Percentiles rank a stretch among this genome's conserved stretches.
These are phyloP conservation scores for Saccharomycopsis javanensis DNA, from an alignment of 805 yeast species.

Conservation along the genomic window DNA sequence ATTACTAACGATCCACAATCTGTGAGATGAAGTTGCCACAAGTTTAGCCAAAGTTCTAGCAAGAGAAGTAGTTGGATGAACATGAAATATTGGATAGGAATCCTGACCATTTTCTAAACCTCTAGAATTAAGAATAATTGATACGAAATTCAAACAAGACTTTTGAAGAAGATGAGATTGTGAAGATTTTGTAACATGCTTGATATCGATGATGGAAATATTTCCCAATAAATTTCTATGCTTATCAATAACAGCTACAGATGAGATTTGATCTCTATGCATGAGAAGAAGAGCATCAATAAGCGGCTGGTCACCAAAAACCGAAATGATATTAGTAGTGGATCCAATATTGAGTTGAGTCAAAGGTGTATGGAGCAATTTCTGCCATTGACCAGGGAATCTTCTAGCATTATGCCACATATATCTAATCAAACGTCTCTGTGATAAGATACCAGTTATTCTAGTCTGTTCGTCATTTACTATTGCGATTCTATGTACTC, in stretches of 20 bases:
- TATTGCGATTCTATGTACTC: slow-evolving; percentile 90
- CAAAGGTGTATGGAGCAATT: slow-evolving; percentile 56
- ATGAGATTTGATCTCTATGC: slow-evolving; percentile 77
- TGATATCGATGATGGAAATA: slow-evolving; percentile 89
- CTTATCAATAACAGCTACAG: slow-evolving; percentile 86
- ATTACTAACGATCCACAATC: slow-evolving; percentile 76
- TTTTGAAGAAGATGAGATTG: slow-evolving; percentile 75
- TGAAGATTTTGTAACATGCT: slow-evolving; percentile 76
- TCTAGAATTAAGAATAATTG: slow-evolving; percentile 75
- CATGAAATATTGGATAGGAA: slow-evolving; percentile 94
- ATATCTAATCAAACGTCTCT: slow-evolving; percentile 74
- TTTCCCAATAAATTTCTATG: slow-evolving; percentile 74
- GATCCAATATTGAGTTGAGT: slow-evolving; percentile 68
- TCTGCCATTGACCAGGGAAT: slow-evolving; percentile 66
- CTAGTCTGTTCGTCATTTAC: slow-evolving; percentile 39
- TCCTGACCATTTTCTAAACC: slow-evolving; percentile 94
- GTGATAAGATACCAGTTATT: slow-evolving; percentile 80
- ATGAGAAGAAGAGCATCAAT: slow-evolving; percentile 80
- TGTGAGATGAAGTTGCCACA: slow-evolving; percentile 90
- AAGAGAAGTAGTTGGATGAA: slow-evolving; percentile 64
- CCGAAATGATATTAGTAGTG: slow-evolving; percentile 57
- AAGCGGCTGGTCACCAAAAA: slow-evolving; percentile 77
- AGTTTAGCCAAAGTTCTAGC: slow-evolving; percentile 88
- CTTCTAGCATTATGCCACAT: slow-evolving; percentile 89
- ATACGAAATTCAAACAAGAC: slow-evolving; percentile 78